Evolutionary conservation across 257 asterid genomes (phyloP).

Genomic region (Jasminum sambac): DNA sequence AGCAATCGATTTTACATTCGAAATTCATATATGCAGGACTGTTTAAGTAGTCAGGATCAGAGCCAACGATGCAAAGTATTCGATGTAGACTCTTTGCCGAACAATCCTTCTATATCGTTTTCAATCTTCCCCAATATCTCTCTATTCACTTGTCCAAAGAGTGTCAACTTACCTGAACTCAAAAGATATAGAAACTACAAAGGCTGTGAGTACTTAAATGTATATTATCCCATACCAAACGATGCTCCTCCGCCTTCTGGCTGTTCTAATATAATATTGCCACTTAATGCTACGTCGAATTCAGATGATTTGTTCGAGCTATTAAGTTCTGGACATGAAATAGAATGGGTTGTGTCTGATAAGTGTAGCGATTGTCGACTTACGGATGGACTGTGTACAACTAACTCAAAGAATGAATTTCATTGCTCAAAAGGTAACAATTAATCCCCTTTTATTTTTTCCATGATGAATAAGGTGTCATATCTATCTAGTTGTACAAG

Average conservation of each 20-base stretch:
- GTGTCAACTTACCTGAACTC: rapidly evolving
- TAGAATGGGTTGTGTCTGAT: constrained; percentile 39
- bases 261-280: constrained; percentile 28
- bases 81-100: too few species aligned
- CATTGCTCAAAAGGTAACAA: background rate
- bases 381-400: constrained; percentile 35
- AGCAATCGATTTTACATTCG: constrained; percentile 5
- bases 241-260: background rate
- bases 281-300: background rate
- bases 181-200: background rate
- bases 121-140: constrained; percentile 28
- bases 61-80: too few species aligned
- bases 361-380: constrained; percentile 32
- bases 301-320: background rate
- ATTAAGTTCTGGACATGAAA: constrained; percentile 18
- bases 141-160: constrained; percentile 11
- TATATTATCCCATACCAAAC: constrained; percentile 13
- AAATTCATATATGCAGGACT: background rate
- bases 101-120: background rate
- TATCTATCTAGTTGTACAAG: background rate
- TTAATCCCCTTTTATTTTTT: background rate
- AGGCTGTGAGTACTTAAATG: background rate
- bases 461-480: background rate
- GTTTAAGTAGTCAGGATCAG: too few species aligned
- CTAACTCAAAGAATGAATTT: background rate